Percentiles rank a stretch among this genome's conserved stretches.
Evolutionary conservation across 2,329 filamentous ascomycete genomes (phyloP).

Genomic region (Volutella citrinella): DNA sequence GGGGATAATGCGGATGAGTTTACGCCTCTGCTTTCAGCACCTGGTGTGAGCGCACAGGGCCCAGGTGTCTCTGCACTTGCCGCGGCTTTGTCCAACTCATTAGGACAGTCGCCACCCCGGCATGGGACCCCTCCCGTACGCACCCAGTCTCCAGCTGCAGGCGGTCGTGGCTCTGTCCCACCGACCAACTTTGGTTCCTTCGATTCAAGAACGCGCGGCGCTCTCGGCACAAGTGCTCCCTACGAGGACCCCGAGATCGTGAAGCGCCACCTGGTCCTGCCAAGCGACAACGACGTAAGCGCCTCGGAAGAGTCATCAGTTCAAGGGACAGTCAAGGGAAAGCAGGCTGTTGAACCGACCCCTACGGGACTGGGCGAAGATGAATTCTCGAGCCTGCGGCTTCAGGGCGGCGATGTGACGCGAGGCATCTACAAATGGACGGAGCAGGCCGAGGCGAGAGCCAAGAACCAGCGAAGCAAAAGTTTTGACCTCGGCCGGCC

Average conservation of each 20-base stretch:
- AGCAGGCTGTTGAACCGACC: conserved; percentile 44
- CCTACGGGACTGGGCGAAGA: conserved; percentile 55
- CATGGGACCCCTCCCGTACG: conserved; percentile 62
- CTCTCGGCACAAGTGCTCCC: conserved; percentile 48
- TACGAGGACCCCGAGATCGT: conserved; percentile 91
- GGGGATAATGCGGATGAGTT: conserved; percentile 38
- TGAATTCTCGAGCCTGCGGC: conserved; percentile 87
- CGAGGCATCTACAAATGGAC: conserved; percentile 96
- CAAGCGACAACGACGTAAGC: conserved; percentile 45
- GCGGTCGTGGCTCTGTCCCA: conserved; percentile 43
- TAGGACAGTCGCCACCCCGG: conserved; percentile 67
- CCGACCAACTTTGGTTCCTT: conserved; percentile 84
- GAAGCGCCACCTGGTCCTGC: conserved; percentile 80
- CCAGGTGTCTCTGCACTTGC: conserved; percentile 86
- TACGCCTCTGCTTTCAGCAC: conserved; percentile 61
- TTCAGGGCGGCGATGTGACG: conserved; percentile 94
- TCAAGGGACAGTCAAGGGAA: conserved; percentile 49
- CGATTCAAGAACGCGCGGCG: conserved; percentile 61
- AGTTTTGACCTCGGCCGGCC: conserved; percentile 80
- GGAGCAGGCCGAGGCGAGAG: conserved; percentile 75
- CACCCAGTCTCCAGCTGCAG: conserved; percentile 37
- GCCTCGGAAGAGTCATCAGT: conserved; percentile 46
- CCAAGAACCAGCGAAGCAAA: conserved; percentile 72
- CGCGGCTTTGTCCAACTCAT: conserved; percentile 75
- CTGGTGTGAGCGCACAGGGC: conserved; percentile 63